Conservation (phyloP, 2,329 filamentous ascomycete genomes). For the Fusarium cyanostomum region DNA sequence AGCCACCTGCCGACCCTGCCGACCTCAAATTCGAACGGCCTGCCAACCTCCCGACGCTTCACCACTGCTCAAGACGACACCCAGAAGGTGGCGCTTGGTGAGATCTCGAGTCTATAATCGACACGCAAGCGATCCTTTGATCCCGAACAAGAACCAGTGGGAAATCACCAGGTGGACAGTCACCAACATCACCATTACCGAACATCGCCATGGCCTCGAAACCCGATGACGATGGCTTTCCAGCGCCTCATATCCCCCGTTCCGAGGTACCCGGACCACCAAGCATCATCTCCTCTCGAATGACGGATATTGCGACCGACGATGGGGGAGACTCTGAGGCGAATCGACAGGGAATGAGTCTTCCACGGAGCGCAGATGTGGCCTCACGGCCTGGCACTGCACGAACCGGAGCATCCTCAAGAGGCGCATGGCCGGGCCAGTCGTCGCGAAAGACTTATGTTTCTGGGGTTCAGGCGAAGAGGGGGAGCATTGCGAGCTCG, state of each 20-base stretch:
- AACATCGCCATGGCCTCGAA: conserved; percentile 51
- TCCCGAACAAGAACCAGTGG: conserved; percentile 12
- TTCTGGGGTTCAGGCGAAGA: conserved; percentile 56
- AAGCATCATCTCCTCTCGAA: conserved; percentile 76
- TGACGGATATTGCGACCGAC: conserved; percentile 72
- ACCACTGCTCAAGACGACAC: conserved; percentile 8
- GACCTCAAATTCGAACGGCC: conserved; percentile 32
- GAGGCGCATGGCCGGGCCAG: conserved; percentile 62
- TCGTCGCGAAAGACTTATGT: conserved; percentile 63
- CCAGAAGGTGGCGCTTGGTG: conserved; percentile 11
- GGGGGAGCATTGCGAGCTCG: conserved; percentile 54
- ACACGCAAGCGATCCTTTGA: conserved; percentile 18
- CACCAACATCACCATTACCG: conserved; percentile 28
- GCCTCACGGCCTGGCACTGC: conserved; percentile 65
- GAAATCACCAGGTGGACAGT: conserved; percentile 20
- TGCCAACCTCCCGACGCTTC: conserved; percentile 23
- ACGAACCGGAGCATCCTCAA: conserved; percentile 56
- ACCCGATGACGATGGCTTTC: conserved; percentile 52
- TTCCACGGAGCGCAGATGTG: conserved; percentile 53
- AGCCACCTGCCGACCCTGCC: conserved; percentile 41
- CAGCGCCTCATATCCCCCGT: conserved; percentile 52
- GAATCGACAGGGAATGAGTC: conserved; percentile 41
- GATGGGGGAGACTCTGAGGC: conserved; percentile 59
- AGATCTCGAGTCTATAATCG: conserved; percentile 2
- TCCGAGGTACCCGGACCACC: conserved; percentile 60